Evolutionary conservation across 352 stramenopile genomes (phyloP).

Genomic region (Globisporangium paroecandrum): DNA sequence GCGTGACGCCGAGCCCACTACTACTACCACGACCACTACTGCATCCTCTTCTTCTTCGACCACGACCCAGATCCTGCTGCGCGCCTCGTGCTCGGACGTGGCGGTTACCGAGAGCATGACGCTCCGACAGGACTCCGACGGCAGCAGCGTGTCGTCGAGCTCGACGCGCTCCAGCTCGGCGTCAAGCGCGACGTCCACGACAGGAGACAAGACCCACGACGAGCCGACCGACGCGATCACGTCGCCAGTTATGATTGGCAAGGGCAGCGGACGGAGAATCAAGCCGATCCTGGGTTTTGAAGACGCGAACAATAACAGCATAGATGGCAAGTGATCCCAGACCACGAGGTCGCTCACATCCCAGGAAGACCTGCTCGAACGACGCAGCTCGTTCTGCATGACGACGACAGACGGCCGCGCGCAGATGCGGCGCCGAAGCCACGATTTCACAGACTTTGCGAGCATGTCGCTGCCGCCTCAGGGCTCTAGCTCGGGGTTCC

Average conservation of each 20-base stretch:
- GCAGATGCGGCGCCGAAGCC: slow-evolving; percentile 41
- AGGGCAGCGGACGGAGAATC: slow-evolving; percentile 1
- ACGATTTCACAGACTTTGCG: slow-evolving; percentile 35
- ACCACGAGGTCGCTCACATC: slow-evolving; percentile 32
- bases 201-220: slow-evolving; percentile 6
- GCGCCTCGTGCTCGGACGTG: slow-evolving; percentile 3
- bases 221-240: slow-evolving; percentile 21
- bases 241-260: slow-evolving; percentile 13
- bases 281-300: slow-evolving; percentile 15
- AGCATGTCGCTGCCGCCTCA: slow-evolving; percentile 26
- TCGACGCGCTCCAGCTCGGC: slow-evolving; percentile 2
- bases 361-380: slow-evolving; percentile 37
- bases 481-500: slow-evolving; percentile 13
- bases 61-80: neutral
- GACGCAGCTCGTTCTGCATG: slow-evolving; percentile 37
- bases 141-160: neutral
- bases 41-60: neutral
- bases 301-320: slow-evolving; percentile 25
- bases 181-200: neutral
- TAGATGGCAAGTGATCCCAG: slow-evolving; percentile 6
- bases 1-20: slow-evolving; percentile 15
- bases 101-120: neutral
- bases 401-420: slow-evolving; percentile 43
- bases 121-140: neutral
- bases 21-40: neutral